phyloP scores from a whole-genome alignment of 1,139 yeast genomes.

The Candida tropicalis region DNA sequence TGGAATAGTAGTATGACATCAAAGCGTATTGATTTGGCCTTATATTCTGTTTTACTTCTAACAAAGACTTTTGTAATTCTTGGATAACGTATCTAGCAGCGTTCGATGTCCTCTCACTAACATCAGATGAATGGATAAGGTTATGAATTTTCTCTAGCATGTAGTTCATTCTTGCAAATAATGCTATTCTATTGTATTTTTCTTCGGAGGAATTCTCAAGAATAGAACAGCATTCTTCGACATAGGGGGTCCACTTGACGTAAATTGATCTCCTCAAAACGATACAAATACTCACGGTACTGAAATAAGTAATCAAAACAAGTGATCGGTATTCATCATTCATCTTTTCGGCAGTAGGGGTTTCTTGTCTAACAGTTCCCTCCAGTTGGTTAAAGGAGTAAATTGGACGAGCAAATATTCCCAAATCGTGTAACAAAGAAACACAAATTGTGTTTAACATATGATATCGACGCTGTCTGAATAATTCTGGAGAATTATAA shows the following conservation, averaged over 20 bases:
- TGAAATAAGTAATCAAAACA: slow-evolving; percentile 50
- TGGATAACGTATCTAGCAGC: slow-evolving; percentile 35
- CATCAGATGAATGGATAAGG: slow-evolving; percentile 45
- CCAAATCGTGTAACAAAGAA: slow-evolving; percentile 75
- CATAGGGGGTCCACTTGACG: slow-evolving; percentile 60
- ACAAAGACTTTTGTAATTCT: slow-evolving; percentile 47
- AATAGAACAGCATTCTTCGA: slow-evolving; percentile 60
- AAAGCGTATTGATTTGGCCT: slow-evolving; percentile 41
- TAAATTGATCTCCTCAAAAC: slow-evolving; percentile 55
- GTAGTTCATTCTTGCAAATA: slow-evolving; percentile 61
- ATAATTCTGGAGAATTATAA: slow-evolving; percentile 84
- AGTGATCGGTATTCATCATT: slow-evolving; percentile 35
- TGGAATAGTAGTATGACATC: slow-evolving; percentile 59
- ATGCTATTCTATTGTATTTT: slow-evolving; percentile 47
- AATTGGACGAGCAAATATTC: slow-evolving; percentile 58
- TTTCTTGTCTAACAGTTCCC: slow-evolving; percentile 27
- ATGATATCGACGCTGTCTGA: slow-evolving; percentile 77
- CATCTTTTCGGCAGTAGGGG: slow-evolving; percentile 12
- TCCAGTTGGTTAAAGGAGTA: slow-evolving; percentile 38
- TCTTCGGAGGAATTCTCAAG: slow-evolving; percentile 42
- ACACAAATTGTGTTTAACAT: slow-evolving; percentile 66
- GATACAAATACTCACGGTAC: slow-evolving; percentile 55
- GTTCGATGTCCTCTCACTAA: slow-evolving; percentile 24
- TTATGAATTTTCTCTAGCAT: slow-evolving; percentile 65
- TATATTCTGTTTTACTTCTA: slow-evolving; percentile 38